These are phyloP conservation scores for Cercospora zeina DNA, from an alignment of 2,329 filamentous ascomycete species.

Conservation along the genomic window DNA sequence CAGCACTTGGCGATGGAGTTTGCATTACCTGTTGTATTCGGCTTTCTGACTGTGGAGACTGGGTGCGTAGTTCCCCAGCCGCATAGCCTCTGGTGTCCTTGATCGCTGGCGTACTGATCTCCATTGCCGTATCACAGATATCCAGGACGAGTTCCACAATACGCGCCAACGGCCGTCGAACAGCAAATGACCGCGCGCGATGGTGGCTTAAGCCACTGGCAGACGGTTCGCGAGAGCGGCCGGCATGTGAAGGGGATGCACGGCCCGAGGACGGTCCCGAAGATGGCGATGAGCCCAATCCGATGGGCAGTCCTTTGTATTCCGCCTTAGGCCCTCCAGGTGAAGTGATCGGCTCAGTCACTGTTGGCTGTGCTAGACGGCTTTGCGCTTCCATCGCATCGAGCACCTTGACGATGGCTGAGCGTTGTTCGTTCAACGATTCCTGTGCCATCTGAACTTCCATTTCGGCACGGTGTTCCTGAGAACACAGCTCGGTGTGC, in stretches of 20 bases:
- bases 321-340: conserved; percentile 56
- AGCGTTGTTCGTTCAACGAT: conserved; percentile 84
- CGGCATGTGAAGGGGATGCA: conserved; percentile 64
- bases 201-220: conserved; percentile 70
- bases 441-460: conserved; percentile 97
- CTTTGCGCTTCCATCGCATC: conserved; percentile 83
- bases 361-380: conserved; percentile 58
- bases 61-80: conserved; percentile 77
- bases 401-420: conserved; percentile 90
- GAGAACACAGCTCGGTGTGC: conserved; percentile 91
- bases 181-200: conserved; percentile 83
- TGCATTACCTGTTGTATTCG: conserved; percentile 91
- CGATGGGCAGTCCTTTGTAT: conserved; percentile 86
- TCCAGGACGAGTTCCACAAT: conserved; percentile 95
- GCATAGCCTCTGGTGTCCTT: conserved; percentile 74
- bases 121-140: conserved; percentile 90
- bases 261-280: conserved; percentile 70
- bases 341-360: conserved; percentile 49
- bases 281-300: conserved; percentile 64
- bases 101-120: conserved; percentile 90
- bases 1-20: conserved; percentile 92
- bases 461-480: conserved; percentile 96
- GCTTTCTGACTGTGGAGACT: conserved; percentile 94
- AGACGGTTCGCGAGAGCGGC: conserved; percentile 68
- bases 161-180: conserved; percentile 82